phyloP scores from a whole-genome alignment of 768 basidiomycete species.

The Lactarius vividus region DNA sequence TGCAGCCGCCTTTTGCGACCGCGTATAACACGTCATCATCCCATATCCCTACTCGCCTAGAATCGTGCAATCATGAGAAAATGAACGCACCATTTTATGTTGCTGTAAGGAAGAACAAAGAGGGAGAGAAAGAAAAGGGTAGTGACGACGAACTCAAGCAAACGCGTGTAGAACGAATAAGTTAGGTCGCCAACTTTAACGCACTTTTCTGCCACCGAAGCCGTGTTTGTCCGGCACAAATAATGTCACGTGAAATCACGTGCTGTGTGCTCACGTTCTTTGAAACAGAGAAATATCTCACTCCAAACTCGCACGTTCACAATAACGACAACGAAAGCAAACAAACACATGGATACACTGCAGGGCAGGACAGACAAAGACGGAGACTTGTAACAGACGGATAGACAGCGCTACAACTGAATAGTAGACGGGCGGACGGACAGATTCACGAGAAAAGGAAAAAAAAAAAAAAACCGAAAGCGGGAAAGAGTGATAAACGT shows the following conservation, averaged over 20 bases:
- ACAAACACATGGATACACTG: conserved; percentile 3
- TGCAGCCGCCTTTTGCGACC: conserved; percentile 46
- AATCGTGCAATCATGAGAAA: neutral
- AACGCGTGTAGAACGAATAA: neutral
- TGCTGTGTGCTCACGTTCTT: neutral
- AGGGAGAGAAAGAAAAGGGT: too few relatives aligned
- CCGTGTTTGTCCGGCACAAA: conserved; percentile 14
- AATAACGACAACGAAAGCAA: neutral
- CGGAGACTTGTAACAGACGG: neutral
- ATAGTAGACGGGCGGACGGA: neutral
- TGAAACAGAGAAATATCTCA: too few relatives aligned
- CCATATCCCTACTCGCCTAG: neutral
- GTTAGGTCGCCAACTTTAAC: neutral
- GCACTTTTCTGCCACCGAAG: neutral
- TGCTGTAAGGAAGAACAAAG: neutral
- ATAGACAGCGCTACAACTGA: neutral
- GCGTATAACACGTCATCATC: neutral
- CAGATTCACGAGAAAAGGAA: neutral
- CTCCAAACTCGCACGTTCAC: neutral
- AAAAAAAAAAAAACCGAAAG: neutral
- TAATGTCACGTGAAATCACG: conserved; percentile 1
- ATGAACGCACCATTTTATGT: neutral
- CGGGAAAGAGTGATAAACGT: neutral
- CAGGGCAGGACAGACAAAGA: neutral
- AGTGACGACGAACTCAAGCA: neutral